phyloP scores from a whole-genome alignment of 2,329 filamentous ascomycete species.

The Peltaster fructicola region DNA sequence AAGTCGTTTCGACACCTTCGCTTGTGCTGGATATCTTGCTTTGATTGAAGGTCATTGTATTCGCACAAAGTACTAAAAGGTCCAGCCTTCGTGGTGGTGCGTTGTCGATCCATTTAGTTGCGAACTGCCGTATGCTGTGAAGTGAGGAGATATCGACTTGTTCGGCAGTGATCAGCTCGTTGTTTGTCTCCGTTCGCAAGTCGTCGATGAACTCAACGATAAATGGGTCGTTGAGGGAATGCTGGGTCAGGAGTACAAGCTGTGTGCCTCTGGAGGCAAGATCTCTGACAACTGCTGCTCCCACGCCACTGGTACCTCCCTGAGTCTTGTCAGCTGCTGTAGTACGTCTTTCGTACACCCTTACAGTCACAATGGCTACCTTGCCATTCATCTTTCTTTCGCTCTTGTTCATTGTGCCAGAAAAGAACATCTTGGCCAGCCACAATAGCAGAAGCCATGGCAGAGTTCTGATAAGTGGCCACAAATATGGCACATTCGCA shows the following conservation, averaged over 20 bases:
- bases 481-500: constrained; percentile 25
- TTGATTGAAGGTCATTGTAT: constrained; percentile 54
- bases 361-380: constrained; percentile 76
- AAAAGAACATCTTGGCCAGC: constrained; percentile 56
- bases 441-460: constrained; percentile 35
- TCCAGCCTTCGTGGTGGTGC: constrained; percentile 74
- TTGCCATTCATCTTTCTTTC: constrained; percentile 85
- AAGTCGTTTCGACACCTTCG: constrained; percentile 74
- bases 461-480: constrained; percentile 28
- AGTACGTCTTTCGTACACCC: constrained; percentile 5
- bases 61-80: constrained; percentile 77
- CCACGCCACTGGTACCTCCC: constrained; percentile 86
- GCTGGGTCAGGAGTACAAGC: constrained; percentile 72
- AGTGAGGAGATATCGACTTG: constrained; percentile 78
- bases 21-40: constrained; percentile 39
- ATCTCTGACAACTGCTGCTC: constrained; percentile 54
- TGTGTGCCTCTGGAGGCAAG: constrained; percentile 75
- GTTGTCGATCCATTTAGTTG: constrained; percentile 97
- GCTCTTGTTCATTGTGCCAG: constrained; percentile 53
- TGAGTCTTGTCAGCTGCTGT: constrained; percentile 17
- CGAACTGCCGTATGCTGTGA: constrained; percentile 82
- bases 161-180: constrained; percentile 85
- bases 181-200: constrained; percentile 55
- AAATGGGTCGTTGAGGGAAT: constrained; percentile 68
- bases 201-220: constrained; percentile 86